phyloP scores from a whole-genome alignment of 805 yeast genomes.

The Barnettozyma populi region DNA sequence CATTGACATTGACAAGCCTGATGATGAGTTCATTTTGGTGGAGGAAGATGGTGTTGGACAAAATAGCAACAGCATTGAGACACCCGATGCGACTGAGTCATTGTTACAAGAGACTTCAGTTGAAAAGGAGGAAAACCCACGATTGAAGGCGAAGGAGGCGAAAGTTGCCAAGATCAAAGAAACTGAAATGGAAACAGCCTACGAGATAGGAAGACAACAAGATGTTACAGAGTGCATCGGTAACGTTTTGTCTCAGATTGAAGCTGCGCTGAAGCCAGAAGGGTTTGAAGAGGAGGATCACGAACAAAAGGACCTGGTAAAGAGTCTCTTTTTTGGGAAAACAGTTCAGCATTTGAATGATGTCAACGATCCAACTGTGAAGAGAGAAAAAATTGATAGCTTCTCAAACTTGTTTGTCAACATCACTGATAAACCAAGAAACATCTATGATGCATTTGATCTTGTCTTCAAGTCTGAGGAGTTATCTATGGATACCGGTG shows the following conservation, averaged over 20 bases:
- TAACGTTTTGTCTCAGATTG: slow-evolving; percentile 85
- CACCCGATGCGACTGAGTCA: background rate
- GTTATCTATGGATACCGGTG: slow-evolving; percentile 57
- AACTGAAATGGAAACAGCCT: slow-evolving; percentile 67
- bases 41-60: slow-evolving; percentile 1
- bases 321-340: slow-evolving; percentile 77
- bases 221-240: slow-evolving; percentile 98
- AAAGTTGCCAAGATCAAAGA: slow-evolving; percentile 32
- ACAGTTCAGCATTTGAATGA: slow-evolving; percentile 73
- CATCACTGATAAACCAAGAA: slow-evolving; percentile 82
- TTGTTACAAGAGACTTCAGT: slow-evolving; percentile 6
- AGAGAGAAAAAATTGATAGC: slow-evolving; percentile 59
- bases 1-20: slow-evolving; percentile 6
- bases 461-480: slow-evolving; percentile 72
- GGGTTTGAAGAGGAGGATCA: slow-evolving; percentile 56
- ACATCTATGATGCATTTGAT: slow-evolving; percentile 87
- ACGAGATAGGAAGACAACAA: slow-evolving; percentile 86
- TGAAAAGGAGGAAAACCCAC: background rate
- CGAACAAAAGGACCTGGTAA: slow-evolving; percentile 81
- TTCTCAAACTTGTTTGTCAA: slow-evolving; percentile 80
- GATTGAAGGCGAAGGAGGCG: slow-evolving; percentile 9
- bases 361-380: slow-evolving; percentile 27
- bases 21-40: slow-evolving; percentile 18
- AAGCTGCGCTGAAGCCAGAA: slow-evolving; percentile 75
- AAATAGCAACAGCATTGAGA: slow-evolving; percentile 18